Percentiles rank a stretch among this genome's conserved stretches.
phyloP scores from a whole-genome alignment of 2,329 filamentous ascomycete species.

The Botrytis byssoidea region DNA sequence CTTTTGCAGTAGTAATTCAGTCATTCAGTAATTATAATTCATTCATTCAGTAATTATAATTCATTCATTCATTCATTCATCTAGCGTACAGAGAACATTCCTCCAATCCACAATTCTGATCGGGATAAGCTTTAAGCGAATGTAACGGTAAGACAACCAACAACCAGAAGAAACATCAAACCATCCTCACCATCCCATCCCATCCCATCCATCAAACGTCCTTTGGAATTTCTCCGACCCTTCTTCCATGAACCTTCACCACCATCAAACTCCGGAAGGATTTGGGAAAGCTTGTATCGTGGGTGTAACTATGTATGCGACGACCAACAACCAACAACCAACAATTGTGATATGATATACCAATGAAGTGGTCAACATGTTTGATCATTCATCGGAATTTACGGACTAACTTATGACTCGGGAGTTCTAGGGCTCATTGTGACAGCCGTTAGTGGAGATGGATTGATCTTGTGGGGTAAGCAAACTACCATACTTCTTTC shows the following conservation, averaged over 20 bases:
- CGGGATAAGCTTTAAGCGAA: constrained; percentile 3
- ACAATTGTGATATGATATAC: not conserved
- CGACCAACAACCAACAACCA: not conserved
- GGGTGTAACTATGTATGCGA: not conserved
- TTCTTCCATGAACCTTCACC: not conserved
- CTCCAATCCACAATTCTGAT: not conserved
- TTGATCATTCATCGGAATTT: not conserved
- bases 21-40: too few relatives aligned
- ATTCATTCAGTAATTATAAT: too few relatives aligned
- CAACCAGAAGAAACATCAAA: not conserved
- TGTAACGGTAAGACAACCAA: constrained; percentile 6
- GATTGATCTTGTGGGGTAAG: constrained; percentile 8
- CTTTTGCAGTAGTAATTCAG: not conserved
- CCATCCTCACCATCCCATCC: not conserved
- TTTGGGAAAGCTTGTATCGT: not conserved
- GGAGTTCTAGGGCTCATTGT: not conserved
- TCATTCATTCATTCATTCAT: too few relatives aligned
- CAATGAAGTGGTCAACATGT: not conserved
- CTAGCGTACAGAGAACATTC: not conserved
- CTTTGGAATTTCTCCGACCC: not conserved
- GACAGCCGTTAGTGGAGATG: not conserved
- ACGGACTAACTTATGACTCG: not conserved
- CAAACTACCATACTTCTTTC: not conserved
- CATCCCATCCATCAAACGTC: not conserved
- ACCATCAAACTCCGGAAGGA: not conserved